phyloP scores from a whole-genome alignment of 176 grass and related monocot genomes.

The Lolium rigidum region DNA sequence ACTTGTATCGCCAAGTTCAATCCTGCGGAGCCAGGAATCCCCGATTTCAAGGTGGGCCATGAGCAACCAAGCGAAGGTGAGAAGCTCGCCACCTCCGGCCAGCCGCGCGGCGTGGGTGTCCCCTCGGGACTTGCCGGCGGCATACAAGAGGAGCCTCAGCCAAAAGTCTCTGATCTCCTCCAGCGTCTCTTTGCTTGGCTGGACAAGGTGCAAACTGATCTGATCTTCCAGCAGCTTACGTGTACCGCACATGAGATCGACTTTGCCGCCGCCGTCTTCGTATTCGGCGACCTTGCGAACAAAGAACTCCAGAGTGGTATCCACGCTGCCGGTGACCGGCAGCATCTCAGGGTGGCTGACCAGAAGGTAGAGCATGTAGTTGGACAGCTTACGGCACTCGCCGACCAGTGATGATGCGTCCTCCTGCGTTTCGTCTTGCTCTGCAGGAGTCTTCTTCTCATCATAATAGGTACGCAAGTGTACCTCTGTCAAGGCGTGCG shows the following conservation, averaged over 20 bases:
- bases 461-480: conserved; percentile 1
- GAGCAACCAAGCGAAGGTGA: not conserved
- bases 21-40: not conserved
- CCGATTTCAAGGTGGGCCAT: not conserved
- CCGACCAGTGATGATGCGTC: not conserved
- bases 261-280: not conserved
- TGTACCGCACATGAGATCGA: not conserved
- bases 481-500: not conserved
- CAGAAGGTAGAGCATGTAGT: not conserved
- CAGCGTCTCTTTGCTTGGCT: not conserved
- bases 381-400: not conserved
- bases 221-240: not conserved
- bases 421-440: not conserved
- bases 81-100: not conserved
- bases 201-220: not conserved
- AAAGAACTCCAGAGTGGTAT: not conserved
- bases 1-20: not conserved
- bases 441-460: not conserved
- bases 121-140: not conserved
- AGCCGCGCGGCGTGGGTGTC: not conserved
- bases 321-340: not conserved
- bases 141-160: not conserved
- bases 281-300: not conserved
- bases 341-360: not conserved
- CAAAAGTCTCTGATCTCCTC: not conserved